phyloP scores from a whole-genome alignment of 202 grass and related monocot species.

The Hordeum pubiflorum region DNA sequence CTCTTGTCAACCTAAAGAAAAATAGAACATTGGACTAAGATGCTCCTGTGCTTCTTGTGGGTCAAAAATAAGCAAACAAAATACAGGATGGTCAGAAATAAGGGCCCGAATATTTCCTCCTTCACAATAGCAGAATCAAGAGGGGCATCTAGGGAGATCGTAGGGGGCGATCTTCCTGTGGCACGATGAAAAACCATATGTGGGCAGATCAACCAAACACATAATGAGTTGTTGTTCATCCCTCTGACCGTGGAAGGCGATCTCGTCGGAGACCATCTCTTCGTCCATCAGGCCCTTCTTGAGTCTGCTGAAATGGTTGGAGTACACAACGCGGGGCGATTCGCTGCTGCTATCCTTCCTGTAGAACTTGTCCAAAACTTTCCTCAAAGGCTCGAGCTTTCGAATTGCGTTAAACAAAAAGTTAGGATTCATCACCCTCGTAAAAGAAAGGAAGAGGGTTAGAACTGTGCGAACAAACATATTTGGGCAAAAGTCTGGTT shows the following conservation, averaged over 20 bases:
- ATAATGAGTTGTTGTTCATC: conserved; percentile 20
- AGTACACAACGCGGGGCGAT: conserved; percentile 39
- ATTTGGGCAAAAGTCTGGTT: conserved; percentile 48
- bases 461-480: background rate
- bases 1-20: too few species aligned
- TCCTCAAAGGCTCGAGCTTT: conserved; percentile 40
- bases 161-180: conserved; percentile 51
- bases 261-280: conserved; percentile 17
- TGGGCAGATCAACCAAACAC: background rate
- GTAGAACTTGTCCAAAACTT: conserved; percentile 43
- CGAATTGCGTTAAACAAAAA: background rate
- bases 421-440: background rate
- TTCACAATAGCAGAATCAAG: conserved; percentile 32
- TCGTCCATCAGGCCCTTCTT: background rate
- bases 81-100: too few species aligned
- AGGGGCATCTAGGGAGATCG: conserved; percentile 49
- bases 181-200: background rate
- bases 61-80: too few species aligned
- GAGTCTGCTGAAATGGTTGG: conserved; percentile 49
- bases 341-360: conserved; percentile 16
- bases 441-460: background rate
- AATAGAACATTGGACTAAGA: too few species aligned
- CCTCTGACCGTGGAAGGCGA: conserved; percentile 34
- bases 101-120: too few species aligned
- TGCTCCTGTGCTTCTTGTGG: too few species aligned